These are phyloP conservation scores for Tuber indicum DNA, from an alignment of 495 filamentous ascomycete species.

Conservation along the genomic window DNA sequence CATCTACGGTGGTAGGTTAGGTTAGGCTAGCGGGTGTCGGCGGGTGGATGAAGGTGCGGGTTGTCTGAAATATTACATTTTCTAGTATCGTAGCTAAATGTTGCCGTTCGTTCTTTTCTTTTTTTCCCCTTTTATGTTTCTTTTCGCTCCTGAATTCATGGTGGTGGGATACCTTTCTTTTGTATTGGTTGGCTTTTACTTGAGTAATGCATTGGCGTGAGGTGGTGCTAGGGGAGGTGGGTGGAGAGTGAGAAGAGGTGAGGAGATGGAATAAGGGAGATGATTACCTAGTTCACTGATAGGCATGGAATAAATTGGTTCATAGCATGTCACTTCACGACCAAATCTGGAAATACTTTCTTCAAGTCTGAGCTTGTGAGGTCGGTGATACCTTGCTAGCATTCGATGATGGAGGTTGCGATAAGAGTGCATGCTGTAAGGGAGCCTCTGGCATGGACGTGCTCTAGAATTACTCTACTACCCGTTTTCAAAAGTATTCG, in stretches of 20 bases:
- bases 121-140: neutral
- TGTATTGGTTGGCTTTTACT: constrained; percentile 3
- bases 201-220: neutral
- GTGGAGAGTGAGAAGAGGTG: neutral
- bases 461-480: neutral
- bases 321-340: neutral
- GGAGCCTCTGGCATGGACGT: neutral
- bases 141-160: neutral
- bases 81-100: constrained; percentile 1
- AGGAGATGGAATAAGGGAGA: neutral
- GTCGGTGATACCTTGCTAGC: neutral
- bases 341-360: neutral
- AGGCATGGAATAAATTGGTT: constrained; percentile 3
- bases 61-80: neutral
- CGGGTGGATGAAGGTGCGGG: neutral
- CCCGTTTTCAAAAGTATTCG: too few species aligned
- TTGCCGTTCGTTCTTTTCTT: neutral
- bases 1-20: neutral
- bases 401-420: neutral
- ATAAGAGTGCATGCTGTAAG: neutral
- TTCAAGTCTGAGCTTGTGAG: neutral
- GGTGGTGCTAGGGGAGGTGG: neutral
- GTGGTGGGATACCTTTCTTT: neutral
- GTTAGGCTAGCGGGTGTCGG: neutral
- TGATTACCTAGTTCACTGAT: constrained; percentile 4